Percentiles rank a stretch among this genome's conserved stretches.
Evolutionary conservation across 805 yeast species (phyloP).

Genomic region (Blastobotrys peoriensis): DNA sequence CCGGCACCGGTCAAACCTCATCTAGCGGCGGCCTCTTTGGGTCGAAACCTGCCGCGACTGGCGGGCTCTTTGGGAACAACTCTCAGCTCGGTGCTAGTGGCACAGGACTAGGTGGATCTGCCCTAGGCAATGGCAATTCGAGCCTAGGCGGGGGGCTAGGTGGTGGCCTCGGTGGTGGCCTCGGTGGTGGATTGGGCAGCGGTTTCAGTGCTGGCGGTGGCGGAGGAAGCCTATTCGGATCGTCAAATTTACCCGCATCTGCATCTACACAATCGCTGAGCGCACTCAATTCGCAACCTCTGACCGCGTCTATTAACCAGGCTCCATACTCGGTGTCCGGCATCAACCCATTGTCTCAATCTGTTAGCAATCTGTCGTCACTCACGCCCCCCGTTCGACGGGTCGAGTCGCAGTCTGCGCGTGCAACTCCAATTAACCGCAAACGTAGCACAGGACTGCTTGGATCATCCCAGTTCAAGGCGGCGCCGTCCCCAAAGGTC

Average conservation of each 20-base stretch:
- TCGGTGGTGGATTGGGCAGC: conserved; percentile 21
- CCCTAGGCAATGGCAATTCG: too few relatives aligned
- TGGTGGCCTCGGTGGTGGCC: conserved; percentile 9
- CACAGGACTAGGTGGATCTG: too few relatives aligned
- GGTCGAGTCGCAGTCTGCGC: not conserved
- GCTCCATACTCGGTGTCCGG: conserved; percentile 22
- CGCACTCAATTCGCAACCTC: too few relatives aligned
- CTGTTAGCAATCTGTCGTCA: conserved; percentile 13
- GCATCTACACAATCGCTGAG: not conserved
- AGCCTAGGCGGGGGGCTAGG: not conserved
- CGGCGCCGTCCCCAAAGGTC: conserved; percentile 13
- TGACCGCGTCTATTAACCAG: conserved; percentile 25
- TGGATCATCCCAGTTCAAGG: conserved; percentile 8
- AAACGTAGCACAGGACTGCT: not conserved
- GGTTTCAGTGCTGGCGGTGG: conserved; percentile 4
- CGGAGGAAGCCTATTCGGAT: conserved; percentile 8
- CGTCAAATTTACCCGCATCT: not conserved
- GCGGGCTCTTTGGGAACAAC: conserved; percentile 22
- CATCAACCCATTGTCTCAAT: conserved; percentile 10
- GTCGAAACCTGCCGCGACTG: too few relatives aligned
- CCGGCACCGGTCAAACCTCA: too few relatives aligned
- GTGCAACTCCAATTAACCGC: conserved; percentile 3
- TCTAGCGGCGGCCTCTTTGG: too few relatives aligned
- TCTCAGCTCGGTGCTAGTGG: too few relatives aligned
- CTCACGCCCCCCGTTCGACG: conserved; percentile 1